phyloP scores from a whole-genome alignment of 345 rosid genomes.

The Alliaria petiolata region DNA sequence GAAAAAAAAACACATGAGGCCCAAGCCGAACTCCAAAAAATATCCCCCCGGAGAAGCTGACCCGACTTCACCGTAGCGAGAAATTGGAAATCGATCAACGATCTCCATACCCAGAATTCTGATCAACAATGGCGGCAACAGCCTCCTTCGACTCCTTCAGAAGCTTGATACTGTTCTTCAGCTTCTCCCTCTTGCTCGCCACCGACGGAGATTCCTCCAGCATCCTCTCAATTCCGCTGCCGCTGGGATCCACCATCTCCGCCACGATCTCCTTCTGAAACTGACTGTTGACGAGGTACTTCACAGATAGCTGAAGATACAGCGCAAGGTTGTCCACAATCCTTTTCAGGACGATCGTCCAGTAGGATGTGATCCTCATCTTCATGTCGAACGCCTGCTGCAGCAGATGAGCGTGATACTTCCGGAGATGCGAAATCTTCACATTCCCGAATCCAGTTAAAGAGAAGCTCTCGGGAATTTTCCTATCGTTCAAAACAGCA shows the following conservation, averaged over 20 bases:
- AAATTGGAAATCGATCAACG: too few relatives aligned
- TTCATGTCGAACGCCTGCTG: slow-evolving; percentile 20
- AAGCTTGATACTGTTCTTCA: slow-evolving; percentile 17
- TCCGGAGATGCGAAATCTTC: background rate
- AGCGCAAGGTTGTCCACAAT: slow-evolving; percentile 29
- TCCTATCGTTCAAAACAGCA: background rate
- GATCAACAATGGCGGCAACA: slow-evolving; percentile 12
- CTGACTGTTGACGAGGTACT: slow-evolving; percentile 6
- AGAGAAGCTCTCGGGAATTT: background rate
- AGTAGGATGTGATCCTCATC: slow-evolving; percentile 28
- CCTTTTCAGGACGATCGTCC: slow-evolving; percentile 29
- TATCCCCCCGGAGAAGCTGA: too few relatives aligned
- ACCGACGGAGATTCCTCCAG: too few relatives aligned
- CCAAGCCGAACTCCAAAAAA: too few relatives aligned
- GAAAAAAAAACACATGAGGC: too few relatives aligned
- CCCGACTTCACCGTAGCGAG: too few relatives aligned
- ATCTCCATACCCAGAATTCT: background rate
- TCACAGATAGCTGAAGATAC: slow-evolving; percentile 17
- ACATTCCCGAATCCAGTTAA: background rate
- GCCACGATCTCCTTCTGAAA: background rate
- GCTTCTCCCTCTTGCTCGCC: background rate
- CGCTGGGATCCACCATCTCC: background rate
- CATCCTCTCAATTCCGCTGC: too few relatives aligned
- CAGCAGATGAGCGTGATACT: background rate
- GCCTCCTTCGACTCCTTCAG: slow-evolving; percentile 30